phyloP scores from a whole-genome alignment of 108 stramenopile species.

The Bacterosira constricta region DNA sequence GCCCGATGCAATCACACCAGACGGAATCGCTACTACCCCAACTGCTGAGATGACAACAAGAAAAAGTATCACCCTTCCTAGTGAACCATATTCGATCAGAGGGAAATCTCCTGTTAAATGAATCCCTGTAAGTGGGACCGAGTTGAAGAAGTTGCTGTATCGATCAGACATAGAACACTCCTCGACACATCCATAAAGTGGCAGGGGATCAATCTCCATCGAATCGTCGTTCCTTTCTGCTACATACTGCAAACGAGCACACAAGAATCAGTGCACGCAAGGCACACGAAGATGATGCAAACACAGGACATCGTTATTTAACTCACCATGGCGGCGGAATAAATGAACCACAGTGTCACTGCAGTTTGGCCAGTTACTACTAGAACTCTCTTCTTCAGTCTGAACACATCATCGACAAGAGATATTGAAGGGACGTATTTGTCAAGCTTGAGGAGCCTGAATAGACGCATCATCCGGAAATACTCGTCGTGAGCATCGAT shows the following conservation, averaged over 20 bases:
- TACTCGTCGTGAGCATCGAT: conserved; percentile 88
- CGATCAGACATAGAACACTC: conserved; percentile 77
- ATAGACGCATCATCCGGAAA: conserved; percentile 83
- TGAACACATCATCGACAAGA: conserved; percentile 88
- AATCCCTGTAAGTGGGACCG: conserved; percentile 70
- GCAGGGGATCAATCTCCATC: conserved; percentile 74
- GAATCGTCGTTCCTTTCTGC: conserved; percentile 73
- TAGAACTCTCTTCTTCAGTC: conserved; percentile 71
- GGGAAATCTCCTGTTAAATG: conserved; percentile 68
- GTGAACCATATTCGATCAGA: conserved; percentile 69
- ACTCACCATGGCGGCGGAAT: conserved; percentile 73
- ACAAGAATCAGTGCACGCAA: too few relatives aligned
- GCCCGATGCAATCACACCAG: conserved; percentile 85
- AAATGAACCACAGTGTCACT: conserved; percentile 80
- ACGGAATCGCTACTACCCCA: conserved; percentile 89
- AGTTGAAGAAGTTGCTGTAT: conserved; percentile 70
- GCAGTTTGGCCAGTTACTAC: conserved; percentile 77
- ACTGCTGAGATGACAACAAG: conserved; percentile 89
- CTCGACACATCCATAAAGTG: conserved; percentile 67
- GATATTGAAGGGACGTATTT: conserved; percentile 89
- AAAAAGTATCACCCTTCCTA: conserved; percentile 70
- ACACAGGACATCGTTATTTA: too few relatives aligned
- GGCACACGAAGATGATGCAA: too few relatives aligned
- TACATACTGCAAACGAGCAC: too few relatives aligned
- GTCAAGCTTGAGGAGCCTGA: conserved; percentile 88